phyloP scores from a whole-genome alignment of 208 protist species.

The Leishmania major region DNA sequence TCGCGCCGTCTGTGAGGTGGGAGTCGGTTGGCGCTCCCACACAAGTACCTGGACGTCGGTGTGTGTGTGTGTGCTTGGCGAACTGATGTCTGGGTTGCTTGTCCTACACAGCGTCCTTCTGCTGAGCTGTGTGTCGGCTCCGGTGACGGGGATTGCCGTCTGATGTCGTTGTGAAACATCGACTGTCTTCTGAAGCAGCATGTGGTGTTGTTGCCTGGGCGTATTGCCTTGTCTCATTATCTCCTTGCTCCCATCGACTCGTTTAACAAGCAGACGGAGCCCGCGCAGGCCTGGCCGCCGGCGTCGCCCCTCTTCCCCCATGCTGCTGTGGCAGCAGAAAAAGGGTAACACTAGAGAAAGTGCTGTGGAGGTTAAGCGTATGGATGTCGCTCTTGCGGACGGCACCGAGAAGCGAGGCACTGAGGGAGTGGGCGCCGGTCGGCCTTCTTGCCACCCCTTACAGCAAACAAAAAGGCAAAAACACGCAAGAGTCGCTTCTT shows the following conservation, averaged over 20 bases:
- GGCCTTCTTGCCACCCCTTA: neutral
- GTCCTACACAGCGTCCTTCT: constrained; percentile 40
- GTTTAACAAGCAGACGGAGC: constrained; percentile 42
- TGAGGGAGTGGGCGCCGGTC: neutral
- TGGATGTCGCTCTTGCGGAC: neutral
- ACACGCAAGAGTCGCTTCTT: neutral
- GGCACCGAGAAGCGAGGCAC: neutral
- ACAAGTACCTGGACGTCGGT: constrained; percentile 45
- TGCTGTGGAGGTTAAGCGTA: neutral
- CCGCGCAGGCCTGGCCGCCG: neutral
- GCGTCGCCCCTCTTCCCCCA: neutral
- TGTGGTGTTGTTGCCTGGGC: constrained; percentile 34
- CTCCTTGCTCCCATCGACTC: constrained; percentile 39
- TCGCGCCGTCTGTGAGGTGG: constrained; percentile 26
- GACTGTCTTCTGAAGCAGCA: constrained; percentile 53
- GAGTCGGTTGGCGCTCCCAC: constrained; percentile 46
- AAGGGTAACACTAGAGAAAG: neutral
- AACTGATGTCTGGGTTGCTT: constrained; percentile 32
- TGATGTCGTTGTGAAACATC: constrained; percentile 43
- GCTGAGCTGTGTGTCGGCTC: constrained; percentile 33
- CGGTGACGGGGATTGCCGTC: constrained; percentile 47
- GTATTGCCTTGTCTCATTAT: constrained; percentile 33
- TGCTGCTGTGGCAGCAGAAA: neutral
- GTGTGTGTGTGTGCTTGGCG: constrained; percentile 35
- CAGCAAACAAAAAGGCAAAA: too few relatives aligned